Evolutionary conservation across 805 yeast species (phyloP).

Genomic region (Kazachstania kunashirensis): DNA sequence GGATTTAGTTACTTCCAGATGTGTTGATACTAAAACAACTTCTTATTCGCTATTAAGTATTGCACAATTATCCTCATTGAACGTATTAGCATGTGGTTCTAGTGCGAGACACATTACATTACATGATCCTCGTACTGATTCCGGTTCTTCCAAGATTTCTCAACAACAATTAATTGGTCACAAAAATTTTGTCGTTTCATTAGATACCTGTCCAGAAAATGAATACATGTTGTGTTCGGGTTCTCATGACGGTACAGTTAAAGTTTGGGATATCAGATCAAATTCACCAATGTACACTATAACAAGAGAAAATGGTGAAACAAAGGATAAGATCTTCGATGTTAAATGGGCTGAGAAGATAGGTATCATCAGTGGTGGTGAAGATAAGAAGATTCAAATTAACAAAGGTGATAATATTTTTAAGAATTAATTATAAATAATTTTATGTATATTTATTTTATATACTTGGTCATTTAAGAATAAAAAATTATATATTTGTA

Average conservation of each 20-base stretch:
- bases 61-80: slow-evolving; percentile 53
- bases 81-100: slow-evolving; percentile 84
- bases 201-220: slow-evolving; percentile 66
- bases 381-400: slow-evolving; percentile 86
- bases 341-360: slow-evolving; percentile 73
- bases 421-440: slow-evolving; percentile 10
- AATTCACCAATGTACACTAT: slow-evolving; percentile 73
- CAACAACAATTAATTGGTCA: slow-evolving; percentile 81
- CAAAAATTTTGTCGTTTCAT: slow-evolving; percentile 75
- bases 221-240: slow-evolving; percentile 79
- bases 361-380: slow-evolving; percentile 89
- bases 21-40: slow-evolving; percentile 81
- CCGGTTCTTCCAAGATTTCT: slow-evolving; percentile 43
- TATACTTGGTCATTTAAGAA: too few species aligned
- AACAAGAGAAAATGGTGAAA: slow-evolving; percentile 53
- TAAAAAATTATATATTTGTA: too few species aligned
- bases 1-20: slow-evolving; percentile 82
- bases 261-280: slow-evolving; percentile 93
- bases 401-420: slow-evolving; percentile 39
- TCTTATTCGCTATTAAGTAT: slow-evolving; percentile 76
- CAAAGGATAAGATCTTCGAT: slow-evolving; percentile 64
- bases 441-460: slow-evolving; percentile 1
- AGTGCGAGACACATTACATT: slow-evolving; percentile 94
- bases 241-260: slow-evolving; percentile 93
- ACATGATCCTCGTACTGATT: slow-evolving; percentile 74